These are phyloP conservation scores for Umbelopsis vinacea DNA, from an alignment of 192 early-diverging fungal genomes.

Conservation along the genomic window DNA sequence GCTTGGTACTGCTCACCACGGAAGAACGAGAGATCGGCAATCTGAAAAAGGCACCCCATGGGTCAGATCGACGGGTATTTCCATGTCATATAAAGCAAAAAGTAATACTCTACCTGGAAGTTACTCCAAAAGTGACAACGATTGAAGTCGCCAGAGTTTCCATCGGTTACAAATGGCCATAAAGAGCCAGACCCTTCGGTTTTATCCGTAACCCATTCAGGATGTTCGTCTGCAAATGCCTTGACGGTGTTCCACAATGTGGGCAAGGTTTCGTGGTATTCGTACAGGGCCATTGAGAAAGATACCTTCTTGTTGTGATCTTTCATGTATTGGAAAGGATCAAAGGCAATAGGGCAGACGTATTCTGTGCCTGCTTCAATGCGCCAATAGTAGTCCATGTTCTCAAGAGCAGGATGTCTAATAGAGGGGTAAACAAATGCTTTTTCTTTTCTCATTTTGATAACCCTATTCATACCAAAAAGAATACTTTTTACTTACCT, in stretches of 20 bases:
- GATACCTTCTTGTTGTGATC: slow-evolving; percentile 54
- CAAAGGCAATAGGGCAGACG: slow-evolving; percentile 53
- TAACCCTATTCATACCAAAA: too few relatives aligned
- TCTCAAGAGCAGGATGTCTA: slow-evolving; percentile 57
- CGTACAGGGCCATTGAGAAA: slow-evolving; percentile 55
- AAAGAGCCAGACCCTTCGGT: slow-evolving; percentile 17
- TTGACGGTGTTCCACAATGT: slow-evolving; percentile 53
- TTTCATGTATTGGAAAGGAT: slow-evolving; percentile 61
- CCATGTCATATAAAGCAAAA: background rate
- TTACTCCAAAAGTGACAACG: slow-evolving; percentile 79
- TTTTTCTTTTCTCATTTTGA: too few relatives aligned
- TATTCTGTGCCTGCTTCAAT: slow-evolving; percentile 59
- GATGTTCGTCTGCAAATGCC: slow-evolving; percentile 33
- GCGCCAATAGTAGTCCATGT: slow-evolving; percentile 63
- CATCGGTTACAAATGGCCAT: slow-evolving; percentile 46
- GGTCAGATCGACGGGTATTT: background rate
- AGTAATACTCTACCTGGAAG: slow-evolving; percentile 47
- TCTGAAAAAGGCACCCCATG: background rate
- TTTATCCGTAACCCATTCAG: background rate
- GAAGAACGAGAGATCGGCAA: slow-evolving; percentile 62
- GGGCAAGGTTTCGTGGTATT: slow-evolving; percentile 53
- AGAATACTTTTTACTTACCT: slow-evolving; percentile 38
- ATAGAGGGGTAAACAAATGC: slow-evolving; percentile 49
- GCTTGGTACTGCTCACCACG: slow-evolving; percentile 52
- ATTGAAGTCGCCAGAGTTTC: slow-evolving; percentile 52